Base-by-base conservation (phyloP, 2,329 filamentous ascomycete genomes). In the Aspergillus aculeatus region DNA sequence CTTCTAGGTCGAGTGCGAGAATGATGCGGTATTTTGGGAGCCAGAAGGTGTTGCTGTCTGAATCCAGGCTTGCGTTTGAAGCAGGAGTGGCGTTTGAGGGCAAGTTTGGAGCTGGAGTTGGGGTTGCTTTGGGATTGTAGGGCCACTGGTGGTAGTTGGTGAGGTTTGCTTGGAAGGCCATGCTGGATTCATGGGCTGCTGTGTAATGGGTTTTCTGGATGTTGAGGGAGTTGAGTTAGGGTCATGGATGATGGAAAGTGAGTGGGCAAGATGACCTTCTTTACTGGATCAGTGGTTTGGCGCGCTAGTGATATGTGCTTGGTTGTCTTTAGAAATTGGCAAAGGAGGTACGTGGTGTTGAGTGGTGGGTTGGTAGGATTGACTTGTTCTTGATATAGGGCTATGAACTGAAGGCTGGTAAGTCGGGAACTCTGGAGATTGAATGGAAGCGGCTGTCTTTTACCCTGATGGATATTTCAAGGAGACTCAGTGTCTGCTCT, bases 1-100 rank as follows among this genome's bases (percentile, higher is more conserved):
- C 89, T 77, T 96, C 92, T 62, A 96, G 90, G 64, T 95, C 89
- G 64, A 93, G 90, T 0, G 89, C 85, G 7, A 91, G 78, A 19
- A 96, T 75, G 2, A 86, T 83, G 5, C 87, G 82, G 38, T 89
- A 78, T 68, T 92, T 93, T 2, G 77, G 74, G 6, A 79, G 68
- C 16, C 91, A 77, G 67, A 1, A 73, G 69, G 29, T 51, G 19
- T 0, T 77, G 59, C 10, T 78, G 73, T 35, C 32, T 78, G 73
- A 1, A 72, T 73, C 47, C 82, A 75, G 10, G 84, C 68, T 5
- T 74, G 78, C 7, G 80, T 74, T 19, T 7, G 3, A 1, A 6
- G 16, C 6, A 1, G 16, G 14, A 44, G 6, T n/a, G 16, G 38
- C 14, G 38, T 19, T 44, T 16, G 5, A 5, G 4, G 14, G 38